phyloP scores from a whole-genome alignment of 176 grass and related monocot genomes.

The Stipa capillata region DNA sequence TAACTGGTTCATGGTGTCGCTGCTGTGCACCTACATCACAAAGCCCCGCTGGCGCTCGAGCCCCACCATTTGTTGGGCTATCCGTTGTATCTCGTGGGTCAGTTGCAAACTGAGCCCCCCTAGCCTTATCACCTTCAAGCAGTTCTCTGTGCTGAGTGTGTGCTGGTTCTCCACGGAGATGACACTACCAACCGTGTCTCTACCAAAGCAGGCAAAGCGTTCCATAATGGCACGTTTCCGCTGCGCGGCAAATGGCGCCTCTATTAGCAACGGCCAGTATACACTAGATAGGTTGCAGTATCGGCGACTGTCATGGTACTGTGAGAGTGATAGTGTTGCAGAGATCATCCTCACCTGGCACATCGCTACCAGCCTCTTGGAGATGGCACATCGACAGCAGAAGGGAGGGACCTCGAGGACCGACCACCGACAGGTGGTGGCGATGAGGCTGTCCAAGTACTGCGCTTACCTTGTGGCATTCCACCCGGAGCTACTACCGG shows the following conservation, averaged over 20 bases:
- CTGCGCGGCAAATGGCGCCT: not conserved
- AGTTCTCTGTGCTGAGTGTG: not conserved
- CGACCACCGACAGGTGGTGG: not conserved
- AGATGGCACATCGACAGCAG: not conserved
- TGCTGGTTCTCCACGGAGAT: not conserved
- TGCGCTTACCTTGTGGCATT: not conserved
- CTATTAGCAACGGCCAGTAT: not conserved
- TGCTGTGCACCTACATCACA: not conserved
- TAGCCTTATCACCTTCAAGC: not conserved
- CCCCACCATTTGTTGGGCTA: too few relatives aligned
- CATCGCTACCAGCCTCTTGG: not conserved
- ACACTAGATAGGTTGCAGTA: too few relatives aligned
- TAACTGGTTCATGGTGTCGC: not conserved
- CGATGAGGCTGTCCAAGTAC: not conserved
- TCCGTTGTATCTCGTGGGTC: not conserved
- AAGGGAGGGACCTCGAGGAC: not conserved
- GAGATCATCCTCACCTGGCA: too few relatives aligned
- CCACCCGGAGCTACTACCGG: not conserved
- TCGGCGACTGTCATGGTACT: not conserved
- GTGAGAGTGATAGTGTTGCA: too few relatives aligned
- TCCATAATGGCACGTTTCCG: not conserved
- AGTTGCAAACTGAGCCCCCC: not conserved
- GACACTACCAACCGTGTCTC: not conserved
- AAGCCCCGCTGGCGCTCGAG: not conserved
- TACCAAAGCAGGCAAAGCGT: not conserved